Evolutionary conservation across 1,284 basidiomycete genomes (phyloP), one percentile per base, ranked within the genome.

Genomic region (Volvariella volvacea): DNA sequence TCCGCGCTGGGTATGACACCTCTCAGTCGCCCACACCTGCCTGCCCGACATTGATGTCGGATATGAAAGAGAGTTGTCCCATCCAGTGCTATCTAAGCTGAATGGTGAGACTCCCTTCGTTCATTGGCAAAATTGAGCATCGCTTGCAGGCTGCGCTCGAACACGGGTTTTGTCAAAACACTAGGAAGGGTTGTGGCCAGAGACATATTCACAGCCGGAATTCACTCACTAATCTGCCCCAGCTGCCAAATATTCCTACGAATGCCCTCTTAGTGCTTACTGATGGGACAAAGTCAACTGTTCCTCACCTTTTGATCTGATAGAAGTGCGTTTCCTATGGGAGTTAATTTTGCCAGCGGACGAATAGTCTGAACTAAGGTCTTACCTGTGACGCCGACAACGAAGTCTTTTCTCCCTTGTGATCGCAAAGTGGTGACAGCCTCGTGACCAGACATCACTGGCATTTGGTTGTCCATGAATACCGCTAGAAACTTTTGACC

Each of bases 381-480:
- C 34, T 6, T 64, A 64, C 80, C 80, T 48, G 84, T 87, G 20
- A 87, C 81, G 17, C 88, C 88, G 7, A 89, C 86, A 16, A 92
- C 79, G 55, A 88, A 88, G 54, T 90, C 80, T 9, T 63, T 68
- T 54, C 84, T 73, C 12, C 83, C 81, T 55, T 85, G 62, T 47
- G 74, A 69, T 42, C 90, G 67, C 36, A 93, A 64, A 55, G 76
- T 80, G 42, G 73, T 60, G 1, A 88, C 80, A 21, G 81, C 74
- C 51, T 85, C 81, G 33, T 92, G 64, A 15, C 91, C 91, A 42
- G 83, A 84, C 71, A 89, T 73, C 36, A 88, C 71, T 3, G 88
- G 90, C 87, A 88, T 89, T 62, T 89, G 87, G 58, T 93, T 93
- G 57, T 93, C 90, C 57, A 93, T 63, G 62, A 92, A 92, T 20